Evolutionary conservation across 208 protist genomes (phyloP).

Genomic region (Leishmania major): DNA sequence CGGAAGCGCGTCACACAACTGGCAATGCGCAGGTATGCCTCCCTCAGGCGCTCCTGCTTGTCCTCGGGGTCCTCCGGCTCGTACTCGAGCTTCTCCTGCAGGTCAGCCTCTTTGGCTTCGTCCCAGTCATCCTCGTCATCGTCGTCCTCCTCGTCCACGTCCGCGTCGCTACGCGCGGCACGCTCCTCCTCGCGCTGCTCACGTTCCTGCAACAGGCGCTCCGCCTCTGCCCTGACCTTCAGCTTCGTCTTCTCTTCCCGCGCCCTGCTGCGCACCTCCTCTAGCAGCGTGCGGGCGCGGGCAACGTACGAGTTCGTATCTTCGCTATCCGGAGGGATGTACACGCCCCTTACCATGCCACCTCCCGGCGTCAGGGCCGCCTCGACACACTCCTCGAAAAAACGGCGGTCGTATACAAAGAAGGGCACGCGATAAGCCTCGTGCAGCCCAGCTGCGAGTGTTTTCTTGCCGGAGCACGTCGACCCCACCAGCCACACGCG

Average conservation of each 20-base stretch:
- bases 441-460: conserved; percentile 57
- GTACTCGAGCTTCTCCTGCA: conserved; percentile 75
- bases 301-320: conserved; percentile 53
- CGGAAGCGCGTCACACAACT: conserved; percentile 83
- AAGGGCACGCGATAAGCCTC: conserved; percentile 64
- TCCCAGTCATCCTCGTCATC: conserved; percentile 57
- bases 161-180: conserved; percentile 33
- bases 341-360: conserved; percentile 57
- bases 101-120: conserved; percentile 72
- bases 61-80: conserved; percentile 89
- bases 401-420: conserved; percentile 71
- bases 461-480: conserved; percentile 68
- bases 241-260: conserved; percentile 57
- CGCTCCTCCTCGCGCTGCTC: conserved; percentile 41
- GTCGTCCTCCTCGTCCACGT: conserved; percentile 43
- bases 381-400: conserved; percentile 81
- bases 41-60: conserved; percentile 71
- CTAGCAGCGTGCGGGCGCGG: conserved; percentile 54
- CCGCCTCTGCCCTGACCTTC: conserved; percentile 47
- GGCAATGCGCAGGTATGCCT: conserved; percentile 84
- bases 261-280: conserved; percentile 60
- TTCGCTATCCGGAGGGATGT: conserved; percentile 45
- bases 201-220: conserved; percentile 59
- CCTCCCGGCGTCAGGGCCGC: conserved; percentile 56
- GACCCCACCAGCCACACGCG: conserved; percentile 85